These are phyloP conservation scores for Yamadazyma dendronema DNA, from an alignment of 1,139 yeast genomes.

Conservation along the genomic window DNA sequence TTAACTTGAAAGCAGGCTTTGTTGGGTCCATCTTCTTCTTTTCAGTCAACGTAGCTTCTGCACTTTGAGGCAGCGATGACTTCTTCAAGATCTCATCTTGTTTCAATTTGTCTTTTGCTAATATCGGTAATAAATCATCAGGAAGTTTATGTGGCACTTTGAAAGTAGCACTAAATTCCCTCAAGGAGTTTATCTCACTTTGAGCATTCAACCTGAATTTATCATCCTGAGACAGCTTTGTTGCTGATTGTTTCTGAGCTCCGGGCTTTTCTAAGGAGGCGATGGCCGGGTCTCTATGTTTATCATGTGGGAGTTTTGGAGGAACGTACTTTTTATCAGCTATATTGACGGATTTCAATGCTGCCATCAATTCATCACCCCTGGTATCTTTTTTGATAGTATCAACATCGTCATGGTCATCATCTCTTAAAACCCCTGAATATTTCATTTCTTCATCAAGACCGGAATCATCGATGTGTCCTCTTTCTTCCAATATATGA, in stretches of 20 bases:
- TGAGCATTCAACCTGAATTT: constrained; percentile 53
- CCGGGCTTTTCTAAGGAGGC: constrained; percentile 39
- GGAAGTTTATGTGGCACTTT: constrained; percentile 77
- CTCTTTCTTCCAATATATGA: constrained; percentile 92
- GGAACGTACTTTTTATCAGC: constrained; percentile 50
- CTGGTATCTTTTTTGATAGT: constrained; percentile 23
- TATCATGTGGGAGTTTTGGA: constrained; percentile 53
- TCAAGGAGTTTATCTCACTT: constrained; percentile 74
- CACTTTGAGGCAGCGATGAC: constrained; percentile 17
- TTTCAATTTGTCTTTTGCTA: constrained; percentile 64
- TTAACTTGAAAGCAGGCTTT: constrained; percentile 64
- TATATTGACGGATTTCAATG: constrained; percentile 41
- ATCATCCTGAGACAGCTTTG: constrained; percentile 30
- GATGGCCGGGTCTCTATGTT: constrained; percentile 77
- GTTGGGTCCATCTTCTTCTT: constrained; percentile 53
- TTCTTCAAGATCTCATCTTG: constrained; percentile 58
- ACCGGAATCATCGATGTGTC: constrained; percentile 78
- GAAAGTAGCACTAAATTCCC: constrained; percentile 79
- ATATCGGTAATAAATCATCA: constrained; percentile 69
- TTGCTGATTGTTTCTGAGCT: constrained; percentile 36
- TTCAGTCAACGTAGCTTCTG: constrained; percentile 6
- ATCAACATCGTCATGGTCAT: neutral
- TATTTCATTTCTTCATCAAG: constrained; percentile 94
- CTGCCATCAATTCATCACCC: constrained; percentile 66
- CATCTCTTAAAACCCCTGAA: constrained; percentile 69